Base-by-base conservation (phyloP, 2,329 filamentous ascomycete genomes). In the Ophiostoma sp. region DNA sequence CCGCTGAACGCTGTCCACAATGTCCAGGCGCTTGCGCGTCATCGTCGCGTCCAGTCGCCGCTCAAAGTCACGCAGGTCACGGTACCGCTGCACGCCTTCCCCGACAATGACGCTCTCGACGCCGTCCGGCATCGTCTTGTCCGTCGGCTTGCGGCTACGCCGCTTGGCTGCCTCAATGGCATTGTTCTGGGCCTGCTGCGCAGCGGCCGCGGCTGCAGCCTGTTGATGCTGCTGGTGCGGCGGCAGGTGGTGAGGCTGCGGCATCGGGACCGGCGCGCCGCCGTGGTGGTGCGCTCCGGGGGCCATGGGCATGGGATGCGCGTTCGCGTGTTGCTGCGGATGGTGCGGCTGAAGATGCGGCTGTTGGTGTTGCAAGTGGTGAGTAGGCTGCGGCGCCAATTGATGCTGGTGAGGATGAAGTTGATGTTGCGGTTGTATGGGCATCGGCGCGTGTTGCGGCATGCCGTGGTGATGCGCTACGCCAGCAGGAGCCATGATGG, bases 101-200 rank as follows among this genome's bases (percentile, higher is more conserved):
- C 93, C 94, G 76, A 97, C 90, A 75, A 94, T 89, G 76, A 92
- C 89, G 66, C 94, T 91, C 78, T 97, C 95, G 61, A 97, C 87
- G 72, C 93, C 94, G 76, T 98, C 95, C 52, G 96, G 95, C 33
- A 99, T 90, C 78, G 94, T 96, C 86, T 94, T 97, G 83, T 99
- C 96, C 74, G 94, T 98, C 1, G 96, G 96, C 82, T 95, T 97
- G 80, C 91, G 90, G 79, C 93, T 94, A 77, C 93, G 90, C 75
- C 94, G 90, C 82, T 95, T 94, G 63, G 92, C 90, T 76, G 89
- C 86, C 80, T 93, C 91, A 77, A 86, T 87, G 61, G 89, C 88
- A 76, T 86, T 83, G 81, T 85, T 83, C 71, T 84, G 80, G 76
- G 85, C 84, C 78, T 86, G 83, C 79, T 85, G 84, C 78, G 86